These are phyloP conservation scores for Sarocladium brachiariae DNA, from an alignment of 2,329 filamentous ascomycete species.

Conservation along the genomic window DNA sequence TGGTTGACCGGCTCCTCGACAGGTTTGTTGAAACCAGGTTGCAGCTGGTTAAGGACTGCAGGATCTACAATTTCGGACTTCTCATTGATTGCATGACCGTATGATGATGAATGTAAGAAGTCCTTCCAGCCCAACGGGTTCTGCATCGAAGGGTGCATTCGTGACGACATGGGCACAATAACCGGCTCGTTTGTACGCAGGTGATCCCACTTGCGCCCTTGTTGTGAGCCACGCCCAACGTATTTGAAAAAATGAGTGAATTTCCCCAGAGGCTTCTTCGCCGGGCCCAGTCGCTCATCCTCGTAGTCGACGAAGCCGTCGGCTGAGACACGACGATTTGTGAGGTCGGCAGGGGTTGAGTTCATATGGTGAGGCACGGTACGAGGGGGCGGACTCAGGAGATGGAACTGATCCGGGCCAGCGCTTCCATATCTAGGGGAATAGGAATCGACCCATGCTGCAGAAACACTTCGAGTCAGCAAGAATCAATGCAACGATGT, in stretches of 20 bases:
- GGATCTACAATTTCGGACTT: conserved; percentile 41
- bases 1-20: conserved; percentile 25
- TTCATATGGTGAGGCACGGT: conserved; percentile 35
- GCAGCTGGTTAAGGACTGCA: conserved; percentile 37
- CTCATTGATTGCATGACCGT: conserved; percentile 40
- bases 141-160: conserved; percentile 23
- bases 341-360: conserved; percentile 29
- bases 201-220: conserved; percentile 53
- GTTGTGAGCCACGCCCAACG: conserved; percentile 34
- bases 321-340: conserved; percentile 35
- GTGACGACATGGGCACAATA: conserved; percentile 36
- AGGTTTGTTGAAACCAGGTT: conserved; percentile 39
- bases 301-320: conserved; percentile 40
- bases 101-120: conserved; percentile 47
- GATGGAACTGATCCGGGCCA: conserved; percentile 30
- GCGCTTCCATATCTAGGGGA: conserved; percentile 32
- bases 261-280: conserved; percentile 25
- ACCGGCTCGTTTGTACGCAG: conserved; percentile 52
- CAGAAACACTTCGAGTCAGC: conserved; percentile 11
- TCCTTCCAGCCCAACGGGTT: conserved; percentile 41
- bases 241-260: conserved; percentile 41
- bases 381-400: conserved; percentile 32
- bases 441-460: conserved; percentile 46
- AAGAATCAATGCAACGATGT: background rate
- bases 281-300: conserved; percentile 29